These are phyloP conservation scores for Neurospora africana DNA, from an alignment of 495 filamentous ascomycete species.

Conservation along the genomic window DNA sequence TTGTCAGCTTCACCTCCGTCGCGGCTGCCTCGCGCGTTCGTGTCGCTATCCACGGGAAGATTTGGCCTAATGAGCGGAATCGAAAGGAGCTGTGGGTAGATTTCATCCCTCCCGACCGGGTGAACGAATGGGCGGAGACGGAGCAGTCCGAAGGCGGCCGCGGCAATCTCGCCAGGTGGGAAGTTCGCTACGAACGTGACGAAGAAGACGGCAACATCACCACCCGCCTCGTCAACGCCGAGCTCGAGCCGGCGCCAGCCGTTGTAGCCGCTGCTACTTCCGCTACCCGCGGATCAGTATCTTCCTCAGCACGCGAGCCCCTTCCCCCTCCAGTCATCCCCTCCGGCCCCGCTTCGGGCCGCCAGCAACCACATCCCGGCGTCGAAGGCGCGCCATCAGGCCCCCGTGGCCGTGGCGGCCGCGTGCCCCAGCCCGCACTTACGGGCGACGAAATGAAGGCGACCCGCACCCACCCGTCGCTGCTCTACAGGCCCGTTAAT, in stretches of 20 bases:
- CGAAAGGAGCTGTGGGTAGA: slow-evolving; percentile 82
- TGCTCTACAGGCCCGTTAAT: slow-evolving; percentile 38
- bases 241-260: slow-evolving; percentile 22
- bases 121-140: slow-evolving; percentile 61
- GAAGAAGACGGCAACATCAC: slow-evolving; percentile 41
- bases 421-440: slow-evolving; percentile 1
- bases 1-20: slow-evolving; percentile 57
- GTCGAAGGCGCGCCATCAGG: slow-evolving; percentile 34
- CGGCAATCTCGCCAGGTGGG: slow-evolving; percentile 43
- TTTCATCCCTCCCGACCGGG: slow-evolving; percentile 69
- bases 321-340: slow-evolving; percentile 15
- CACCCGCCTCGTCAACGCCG: slow-evolving; percentile 36
- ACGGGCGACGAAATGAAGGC: slow-evolving; percentile 4
- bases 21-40: slow-evolving; percentile 71
- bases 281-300: background rate
- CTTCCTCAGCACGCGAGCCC: background rate
- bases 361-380: slow-evolving; percentile 16
- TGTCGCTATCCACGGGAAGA: slow-evolving; percentile 58
- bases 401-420: slow-evolving; percentile 21
- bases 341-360: slow-evolving; percentile 25
- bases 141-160: slow-evolving; percentile 47
- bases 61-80: slow-evolving; percentile 82
- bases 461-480: slow-evolving; percentile 24
- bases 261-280: slow-evolving; percentile 1
- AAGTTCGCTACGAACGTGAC: slow-evolving; percentile 39